These are phyloP conservation scores for Fusarium tricinctum DNA, from an alignment of 2,329 filamentous ascomycete species.

Conservation along the genomic window DNA sequence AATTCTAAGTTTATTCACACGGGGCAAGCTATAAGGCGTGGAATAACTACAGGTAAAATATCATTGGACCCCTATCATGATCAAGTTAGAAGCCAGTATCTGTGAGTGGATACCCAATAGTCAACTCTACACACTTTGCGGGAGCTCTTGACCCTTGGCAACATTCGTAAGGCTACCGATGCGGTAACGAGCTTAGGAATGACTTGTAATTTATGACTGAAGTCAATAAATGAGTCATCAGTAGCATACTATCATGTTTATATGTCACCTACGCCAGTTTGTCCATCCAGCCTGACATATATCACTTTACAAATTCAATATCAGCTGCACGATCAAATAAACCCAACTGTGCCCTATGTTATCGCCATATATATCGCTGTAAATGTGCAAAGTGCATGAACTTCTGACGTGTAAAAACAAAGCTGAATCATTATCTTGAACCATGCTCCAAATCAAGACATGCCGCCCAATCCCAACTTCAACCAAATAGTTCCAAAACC, in stretches of 20 bases:
- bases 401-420: constrained; percentile 22
- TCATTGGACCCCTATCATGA: neutral
- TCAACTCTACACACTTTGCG: neutral
- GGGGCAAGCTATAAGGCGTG: no score
- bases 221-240: neutral
- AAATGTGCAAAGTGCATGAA: constrained; percentile 9
- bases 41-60: no score
- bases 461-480: constrained; percentile 42
- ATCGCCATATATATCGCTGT: constrained; percentile 6
- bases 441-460: constrained; percentile 39
- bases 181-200: neutral
- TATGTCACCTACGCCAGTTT: neutral
- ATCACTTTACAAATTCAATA: neutral
- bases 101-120: neutral
- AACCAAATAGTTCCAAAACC: constrained; percentile 26
- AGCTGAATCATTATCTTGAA: constrained; percentile 42
- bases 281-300: neutral
- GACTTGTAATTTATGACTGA: neutral
- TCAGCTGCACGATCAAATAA: constrained; percentile 4
- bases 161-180: neutral
- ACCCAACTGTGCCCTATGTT: constrained; percentile 13
- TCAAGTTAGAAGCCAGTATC: neutral
- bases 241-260: neutral
- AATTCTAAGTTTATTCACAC: no score
- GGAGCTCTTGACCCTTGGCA: neutral